Evolutionary conservation across 805 yeast species (phyloP).

Genomic region (Starmerella stellata): DNA sequence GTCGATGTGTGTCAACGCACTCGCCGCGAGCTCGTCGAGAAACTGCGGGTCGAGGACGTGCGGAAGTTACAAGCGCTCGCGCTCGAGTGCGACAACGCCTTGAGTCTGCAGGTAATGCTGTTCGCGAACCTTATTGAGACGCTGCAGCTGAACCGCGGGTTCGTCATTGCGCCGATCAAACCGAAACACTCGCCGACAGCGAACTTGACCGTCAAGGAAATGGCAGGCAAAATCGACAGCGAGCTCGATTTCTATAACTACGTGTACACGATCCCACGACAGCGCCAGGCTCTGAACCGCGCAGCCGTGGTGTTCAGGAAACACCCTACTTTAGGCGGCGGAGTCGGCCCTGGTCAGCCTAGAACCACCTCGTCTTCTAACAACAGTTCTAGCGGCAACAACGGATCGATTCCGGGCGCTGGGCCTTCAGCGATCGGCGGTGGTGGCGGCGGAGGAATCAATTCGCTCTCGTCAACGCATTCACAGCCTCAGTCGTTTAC

Average conservation of each 20-base stretch:
- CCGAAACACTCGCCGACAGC: slow-evolving; percentile 26
- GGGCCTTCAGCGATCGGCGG: not conserved
- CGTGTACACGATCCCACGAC: slow-evolving; percentile 27
- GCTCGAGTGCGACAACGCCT: slow-evolving; percentile 75
- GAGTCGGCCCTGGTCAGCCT: not conserved
- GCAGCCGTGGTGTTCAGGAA: slow-evolving; percentile 21
- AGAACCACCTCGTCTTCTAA: not conserved
- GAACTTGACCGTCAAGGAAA: slow-evolving; percentile 49
- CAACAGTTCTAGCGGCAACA: not conserved
- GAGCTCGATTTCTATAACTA: slow-evolving; percentile 66
- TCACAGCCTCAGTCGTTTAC: no score
- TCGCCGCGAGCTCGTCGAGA: slow-evolving; percentile 52
- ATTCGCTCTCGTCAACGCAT: not conserved
- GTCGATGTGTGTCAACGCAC: slow-evolving; percentile 54
- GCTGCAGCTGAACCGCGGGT: slow-evolving; percentile 65
- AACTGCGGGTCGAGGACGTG: slow-evolving; percentile 61
- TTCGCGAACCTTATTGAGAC: slow-evolving; percentile 79
- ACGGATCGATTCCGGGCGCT: not conserved
- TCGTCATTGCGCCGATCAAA: slow-evolving; percentile 56
- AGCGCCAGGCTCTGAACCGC: slow-evolving; percentile 20
- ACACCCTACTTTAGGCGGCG: slow-evolving; percentile 20
- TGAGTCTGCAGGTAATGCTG: slow-evolving; percentile 73
- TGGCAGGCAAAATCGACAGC: slow-evolving; percentile 63
- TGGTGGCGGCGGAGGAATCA: not conserved
- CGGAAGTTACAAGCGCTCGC: slow-evolving; percentile 56